phyloP scores from a whole-genome alignment of 2,329 filamentous ascomycete species.

The Zelopaecilomyces penicillatus region DNA sequence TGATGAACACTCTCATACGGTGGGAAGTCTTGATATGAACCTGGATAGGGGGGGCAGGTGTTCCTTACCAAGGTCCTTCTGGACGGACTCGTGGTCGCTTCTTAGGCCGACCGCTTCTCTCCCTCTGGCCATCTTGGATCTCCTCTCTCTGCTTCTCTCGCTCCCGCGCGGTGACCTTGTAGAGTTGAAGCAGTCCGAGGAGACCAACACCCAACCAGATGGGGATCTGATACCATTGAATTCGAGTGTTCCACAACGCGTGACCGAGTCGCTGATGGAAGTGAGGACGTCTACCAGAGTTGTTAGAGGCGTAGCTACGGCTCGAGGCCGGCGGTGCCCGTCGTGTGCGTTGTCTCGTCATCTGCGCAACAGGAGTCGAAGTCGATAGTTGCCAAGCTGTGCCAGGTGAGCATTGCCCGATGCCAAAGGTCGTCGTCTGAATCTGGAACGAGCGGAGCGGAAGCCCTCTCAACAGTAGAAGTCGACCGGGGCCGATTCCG shows the following conservation, averaged over 20 bases:
- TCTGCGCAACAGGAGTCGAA: too few species aligned
- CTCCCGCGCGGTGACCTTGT: constrained; percentile 57
- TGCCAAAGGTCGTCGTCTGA: too few species aligned
- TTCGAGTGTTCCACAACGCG: constrained; percentile 43
- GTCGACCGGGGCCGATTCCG: constrained; percentile 25
- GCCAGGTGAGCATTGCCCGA: too few species aligned
- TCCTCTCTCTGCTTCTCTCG: constrained; percentile 41
- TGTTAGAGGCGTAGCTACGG: constrained; percentile 21
- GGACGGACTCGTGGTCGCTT: constrained; percentile 59
- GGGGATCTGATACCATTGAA: constrained; percentile 87
- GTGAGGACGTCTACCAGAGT: constrained; percentile 36
- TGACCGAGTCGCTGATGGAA: constrained; percentile 45
- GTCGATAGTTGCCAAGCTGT: too few species aligned
- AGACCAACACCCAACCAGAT: constrained; percentile 79
- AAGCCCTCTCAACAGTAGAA: constrained; percentile 9
- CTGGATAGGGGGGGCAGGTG: not conserved
- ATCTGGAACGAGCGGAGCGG: too few species aligned
- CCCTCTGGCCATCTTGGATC: constrained; percentile 31
- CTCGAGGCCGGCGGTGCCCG: constrained; percentile 16
- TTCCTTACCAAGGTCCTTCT: constrained; percentile 68
- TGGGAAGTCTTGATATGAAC: not conserved
- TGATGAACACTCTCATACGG: not conserved
- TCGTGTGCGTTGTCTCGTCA: constrained; percentile 12
- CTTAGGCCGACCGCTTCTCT: constrained; percentile 33
- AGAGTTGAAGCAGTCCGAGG: constrained; percentile 74